Evolutionary conservation across 2,329 filamentous ascomycete genomes (phyloP), one percentile per base, ranked within the genome.

Genomic region (Colletotrichum sp.): DNA sequence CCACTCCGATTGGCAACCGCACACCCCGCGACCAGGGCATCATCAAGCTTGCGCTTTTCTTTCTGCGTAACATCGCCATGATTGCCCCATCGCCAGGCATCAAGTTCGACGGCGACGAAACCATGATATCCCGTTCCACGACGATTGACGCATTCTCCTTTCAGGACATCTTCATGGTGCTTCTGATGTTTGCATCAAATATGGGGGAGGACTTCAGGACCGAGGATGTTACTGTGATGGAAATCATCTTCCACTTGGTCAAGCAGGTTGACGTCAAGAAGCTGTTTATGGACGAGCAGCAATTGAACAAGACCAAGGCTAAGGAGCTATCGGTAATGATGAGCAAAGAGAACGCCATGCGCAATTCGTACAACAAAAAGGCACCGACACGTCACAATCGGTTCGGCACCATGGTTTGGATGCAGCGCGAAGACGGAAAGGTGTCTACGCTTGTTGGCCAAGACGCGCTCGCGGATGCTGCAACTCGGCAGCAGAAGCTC

Each of bases 321-420:
- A 89, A 94, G 75, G 95, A 98, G 81, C 89, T 99, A 12, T 91
- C 92, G 26, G 88, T 89, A 18, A 86, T 98, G 81, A 92, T 98
- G 84, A 92, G 91, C 70, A 95, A 97, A 81, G 97, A 99, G 85
- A 93, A 93, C 3, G 91, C 93, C n/a, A 95, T 98, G 92, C 89
- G 95, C 71, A 92, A 94, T 80, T 91, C 94, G 65, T 94, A 96
- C 80, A 94, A 94, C 70, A 94, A 93, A 79, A 93, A 93, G 81
- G 95, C 94, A 4, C 95, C 96, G 0, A 96, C 95, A 5, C 90
- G 97, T 64, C 97, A 99, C 84, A 98, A 96, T 80, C 92, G 97
- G 39, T 99, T 99, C 81, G 97, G 97, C 4, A 98, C 96, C 13
- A 99, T 99, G 95, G 93, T 98, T 39, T 99, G 96, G 96, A 92